Percentiles rank a stretch among this genome's conserved stretches.
These are phyloP conservation scores for Alternaria consortialis DNA, from an alignment of 2,329 filamentous ascomycete species.

Conservation along the genomic window DNA sequence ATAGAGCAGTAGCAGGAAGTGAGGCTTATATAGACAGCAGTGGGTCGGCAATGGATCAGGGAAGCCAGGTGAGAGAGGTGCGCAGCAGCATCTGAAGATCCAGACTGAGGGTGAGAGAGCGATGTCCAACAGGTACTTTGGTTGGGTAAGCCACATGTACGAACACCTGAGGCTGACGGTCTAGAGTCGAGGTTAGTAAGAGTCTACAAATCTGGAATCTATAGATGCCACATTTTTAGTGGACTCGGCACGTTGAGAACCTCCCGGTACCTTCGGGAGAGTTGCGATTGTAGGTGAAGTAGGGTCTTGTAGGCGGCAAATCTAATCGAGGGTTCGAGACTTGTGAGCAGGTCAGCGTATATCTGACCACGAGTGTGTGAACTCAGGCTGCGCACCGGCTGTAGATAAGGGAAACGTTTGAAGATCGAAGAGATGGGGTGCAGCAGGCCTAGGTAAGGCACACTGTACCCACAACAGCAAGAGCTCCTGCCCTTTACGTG, in stretches of 20 bases:
- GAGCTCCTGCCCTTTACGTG: not conserved
- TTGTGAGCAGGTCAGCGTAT: not conserved
- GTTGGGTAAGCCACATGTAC: not conserved
- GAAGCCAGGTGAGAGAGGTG: not conserved
- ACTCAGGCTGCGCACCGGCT: not conserved
- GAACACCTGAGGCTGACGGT: not conserved
- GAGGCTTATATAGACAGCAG: constrained; percentile 2
- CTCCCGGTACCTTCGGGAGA: not conserved
- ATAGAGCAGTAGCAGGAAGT: not conserved
- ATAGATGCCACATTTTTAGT: not conserved
- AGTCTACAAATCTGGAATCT: too few species aligned
- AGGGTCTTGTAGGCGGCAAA: not conserved
- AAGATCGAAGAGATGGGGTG: not conserved
- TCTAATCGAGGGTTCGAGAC: not conserved
- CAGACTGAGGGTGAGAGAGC: not conserved
- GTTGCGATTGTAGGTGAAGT: not conserved
- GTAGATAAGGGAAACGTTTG: not conserved
- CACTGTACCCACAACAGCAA: not conserved
- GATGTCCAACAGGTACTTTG: not conserved
- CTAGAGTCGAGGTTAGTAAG: not conserved
- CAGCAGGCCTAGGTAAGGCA: not conserved
- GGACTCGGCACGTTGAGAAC: not conserved
- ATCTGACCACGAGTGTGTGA: not conserved
- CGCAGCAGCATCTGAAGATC: not conserved
- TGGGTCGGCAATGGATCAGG: not conserved